Percentiles rank a stretch among this genome's conserved stretches.
These are phyloP conservation scores for Alectoria sarmentosa DNA, from an alignment of 495 filamentous ascomycete species.

Conservation along the genomic window DNA sequence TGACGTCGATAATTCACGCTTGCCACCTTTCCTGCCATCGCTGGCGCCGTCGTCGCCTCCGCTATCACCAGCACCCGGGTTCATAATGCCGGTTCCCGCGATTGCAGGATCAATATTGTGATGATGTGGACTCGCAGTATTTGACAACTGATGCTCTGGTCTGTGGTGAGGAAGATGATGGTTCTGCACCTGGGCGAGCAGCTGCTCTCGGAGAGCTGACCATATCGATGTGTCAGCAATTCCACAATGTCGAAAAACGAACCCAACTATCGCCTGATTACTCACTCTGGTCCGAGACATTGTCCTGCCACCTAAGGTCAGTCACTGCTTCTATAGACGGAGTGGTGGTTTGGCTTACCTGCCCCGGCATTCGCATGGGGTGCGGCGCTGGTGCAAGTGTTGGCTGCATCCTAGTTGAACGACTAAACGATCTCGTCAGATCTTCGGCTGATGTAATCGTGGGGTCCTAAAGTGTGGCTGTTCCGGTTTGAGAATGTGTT, in stretches of 20 bases:
- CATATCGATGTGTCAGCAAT: conserved; percentile 26
- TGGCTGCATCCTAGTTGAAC: conserved; percentile 40
- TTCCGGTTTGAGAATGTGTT: neutral
- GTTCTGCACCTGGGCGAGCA: conserved; percentile 39
- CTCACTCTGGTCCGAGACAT: conserved; percentile 46
- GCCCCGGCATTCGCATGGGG: conserved; percentile 49
- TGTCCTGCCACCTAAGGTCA: conserved; percentile 35
- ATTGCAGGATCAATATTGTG: conserved; percentile 51
- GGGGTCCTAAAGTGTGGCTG: neutral
- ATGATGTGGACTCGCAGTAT: conserved; percentile 39
- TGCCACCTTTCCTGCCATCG: conserved; percentile 48
- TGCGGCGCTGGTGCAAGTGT: conserved; percentile 51
- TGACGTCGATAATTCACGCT: conserved; percentile 86
- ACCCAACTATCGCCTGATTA: conserved; percentile 19
- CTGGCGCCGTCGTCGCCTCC: conserved; percentile 34
- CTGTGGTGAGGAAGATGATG: conserved; percentile 36
- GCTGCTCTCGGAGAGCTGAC: conserved; percentile 48
- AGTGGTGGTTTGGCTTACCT: conserved; percentile 43
- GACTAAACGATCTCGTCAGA: conserved; percentile 9
- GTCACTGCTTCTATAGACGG: conserved; percentile 10
- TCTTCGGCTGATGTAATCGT: neutral
- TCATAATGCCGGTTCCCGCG: conserved; percentile 33
- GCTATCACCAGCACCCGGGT: conserved; percentile 26
- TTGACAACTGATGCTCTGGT: conserved; percentile 35
- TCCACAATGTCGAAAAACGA: neutral